These are phyloP conservation scores for Rhipidocladum racemiflorum DNA, from an alignment of 176 grass and related monocot genomes.

Conservation along the genomic window DNA sequence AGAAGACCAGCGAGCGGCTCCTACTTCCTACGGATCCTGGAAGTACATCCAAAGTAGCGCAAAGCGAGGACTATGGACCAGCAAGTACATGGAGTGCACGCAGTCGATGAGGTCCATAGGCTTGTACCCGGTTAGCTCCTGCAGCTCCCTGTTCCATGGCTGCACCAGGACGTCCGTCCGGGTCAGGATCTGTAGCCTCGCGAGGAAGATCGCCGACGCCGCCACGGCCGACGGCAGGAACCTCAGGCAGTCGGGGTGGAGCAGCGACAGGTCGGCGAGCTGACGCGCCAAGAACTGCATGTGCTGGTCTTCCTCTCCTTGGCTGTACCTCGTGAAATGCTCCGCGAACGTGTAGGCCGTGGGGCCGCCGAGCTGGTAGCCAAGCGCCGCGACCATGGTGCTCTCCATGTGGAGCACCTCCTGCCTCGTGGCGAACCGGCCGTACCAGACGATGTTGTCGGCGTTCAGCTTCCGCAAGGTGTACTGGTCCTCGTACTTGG, in stretches of 20 bases:
- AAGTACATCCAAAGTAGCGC: too few relatives aligned
- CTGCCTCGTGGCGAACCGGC: background rate
- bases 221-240: background rate
- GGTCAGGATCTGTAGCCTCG: background rate
- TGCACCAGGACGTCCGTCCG: background rate
- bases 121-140: background rate
- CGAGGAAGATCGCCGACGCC: background rate
- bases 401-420: background rate
- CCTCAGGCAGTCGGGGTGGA: background rate
- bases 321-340: background rate
- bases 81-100: too few relatives aligned
- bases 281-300: background rate
- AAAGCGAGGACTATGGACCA: too few relatives aligned
- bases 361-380: background rate
- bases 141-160: background rate
- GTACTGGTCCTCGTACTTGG: background rate
- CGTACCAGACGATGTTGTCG: background rate
- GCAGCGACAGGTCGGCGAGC: background rate
- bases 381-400: background rate
- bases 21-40: too few relatives aligned
- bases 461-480: background rate
- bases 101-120: background rate
- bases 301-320: background rate
- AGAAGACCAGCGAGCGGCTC: too few relatives aligned
- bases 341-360: background rate